Conservation (phyloP, 345 rosid genomes). For the Psidium guajava region DNA sequence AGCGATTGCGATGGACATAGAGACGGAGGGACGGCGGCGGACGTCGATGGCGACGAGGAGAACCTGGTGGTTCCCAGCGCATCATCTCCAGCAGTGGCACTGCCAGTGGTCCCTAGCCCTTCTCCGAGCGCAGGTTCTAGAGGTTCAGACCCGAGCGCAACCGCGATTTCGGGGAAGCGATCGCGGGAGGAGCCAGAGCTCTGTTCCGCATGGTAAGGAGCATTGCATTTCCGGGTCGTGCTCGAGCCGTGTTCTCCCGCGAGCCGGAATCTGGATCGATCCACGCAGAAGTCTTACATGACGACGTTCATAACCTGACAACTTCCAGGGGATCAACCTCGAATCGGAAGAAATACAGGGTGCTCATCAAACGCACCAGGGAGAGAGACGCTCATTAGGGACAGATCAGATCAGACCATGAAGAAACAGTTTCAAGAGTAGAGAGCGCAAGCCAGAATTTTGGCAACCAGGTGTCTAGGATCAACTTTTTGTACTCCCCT, state of each 20-base stretch:
- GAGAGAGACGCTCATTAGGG: neutral
- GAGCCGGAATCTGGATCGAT: neutral
- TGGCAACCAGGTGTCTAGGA: neutral
- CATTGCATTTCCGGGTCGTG: neutral
- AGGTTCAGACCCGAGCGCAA: neutral
- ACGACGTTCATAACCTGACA: neutral
- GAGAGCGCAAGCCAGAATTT: neutral
- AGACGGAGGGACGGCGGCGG: neutral
- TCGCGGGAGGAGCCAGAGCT: neutral
- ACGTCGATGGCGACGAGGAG: slow-evolving; percentile 3
- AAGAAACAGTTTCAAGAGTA: neutral
- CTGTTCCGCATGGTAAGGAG: neutral
- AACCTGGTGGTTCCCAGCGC: slow-evolving; percentile 41
- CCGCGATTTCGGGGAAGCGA: neutral
- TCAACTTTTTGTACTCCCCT: neutral
- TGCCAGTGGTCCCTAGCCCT: slow-evolving; percentile 5
- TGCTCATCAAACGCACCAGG: neutral
- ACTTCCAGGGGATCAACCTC: neutral
- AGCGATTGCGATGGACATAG: neutral
- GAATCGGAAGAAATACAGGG: neutral
- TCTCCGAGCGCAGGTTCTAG: slow-evolving; percentile 11
- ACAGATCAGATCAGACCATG: neutral
- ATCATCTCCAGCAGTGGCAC: neutral
- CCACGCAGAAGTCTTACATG: neutral
- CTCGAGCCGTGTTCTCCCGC: neutral